These are phyloP conservation scores for Mycena citricolor DNA, from an alignment of 1,284 basidiomycete species.

Conservation along the genomic window DNA sequence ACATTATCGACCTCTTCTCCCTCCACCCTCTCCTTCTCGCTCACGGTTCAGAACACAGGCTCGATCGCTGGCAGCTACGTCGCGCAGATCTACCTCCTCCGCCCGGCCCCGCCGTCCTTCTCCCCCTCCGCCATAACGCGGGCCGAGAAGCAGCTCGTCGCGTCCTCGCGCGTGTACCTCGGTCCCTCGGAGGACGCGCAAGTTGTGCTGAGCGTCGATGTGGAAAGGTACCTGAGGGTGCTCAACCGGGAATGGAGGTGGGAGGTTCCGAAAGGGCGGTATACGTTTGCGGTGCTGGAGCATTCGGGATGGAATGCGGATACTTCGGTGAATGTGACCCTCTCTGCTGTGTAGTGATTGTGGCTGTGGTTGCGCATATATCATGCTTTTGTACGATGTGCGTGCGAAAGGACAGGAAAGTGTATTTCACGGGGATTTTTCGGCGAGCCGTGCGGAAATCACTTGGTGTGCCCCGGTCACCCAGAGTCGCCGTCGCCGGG, in stretches of 20 bases:
- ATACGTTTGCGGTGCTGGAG: constrained; percentile 32
- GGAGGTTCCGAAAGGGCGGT: constrained; percentile 30
- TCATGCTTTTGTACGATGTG: no score
- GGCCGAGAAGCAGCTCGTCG: constrained; percentile 30
- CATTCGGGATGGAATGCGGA: constrained; percentile 23
- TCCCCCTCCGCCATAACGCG: constrained; percentile 28
- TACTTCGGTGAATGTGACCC: constrained; percentile 25
- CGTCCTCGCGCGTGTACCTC: constrained; percentile 30
- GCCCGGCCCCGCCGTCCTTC: constrained; percentile 22
- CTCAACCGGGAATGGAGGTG: constrained; percentile 28
- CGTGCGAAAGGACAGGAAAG: no score
- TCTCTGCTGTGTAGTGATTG: constrained; percentile 23
- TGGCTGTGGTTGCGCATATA: no score
- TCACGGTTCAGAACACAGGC: constrained; percentile 21
- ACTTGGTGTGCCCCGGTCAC: no score
- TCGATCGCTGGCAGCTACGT: constrained; percentile 27
- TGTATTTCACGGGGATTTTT: no score
- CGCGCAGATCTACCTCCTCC: constrained; percentile 16
- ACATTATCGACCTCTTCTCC: constrained; percentile 8
- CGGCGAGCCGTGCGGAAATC: no score
- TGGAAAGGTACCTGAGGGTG: constrained; percentile 28
- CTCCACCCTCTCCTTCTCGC: background rate
- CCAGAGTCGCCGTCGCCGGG: no score
- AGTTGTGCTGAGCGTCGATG: constrained; percentile 29
- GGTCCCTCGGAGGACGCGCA: constrained; percentile 26